Percentiles rank a stretch among this genome's conserved stretches.
Evolutionary conservation across 805 yeast species (phyloP).

Genomic region (Wickerhamiella galacta): DNA sequence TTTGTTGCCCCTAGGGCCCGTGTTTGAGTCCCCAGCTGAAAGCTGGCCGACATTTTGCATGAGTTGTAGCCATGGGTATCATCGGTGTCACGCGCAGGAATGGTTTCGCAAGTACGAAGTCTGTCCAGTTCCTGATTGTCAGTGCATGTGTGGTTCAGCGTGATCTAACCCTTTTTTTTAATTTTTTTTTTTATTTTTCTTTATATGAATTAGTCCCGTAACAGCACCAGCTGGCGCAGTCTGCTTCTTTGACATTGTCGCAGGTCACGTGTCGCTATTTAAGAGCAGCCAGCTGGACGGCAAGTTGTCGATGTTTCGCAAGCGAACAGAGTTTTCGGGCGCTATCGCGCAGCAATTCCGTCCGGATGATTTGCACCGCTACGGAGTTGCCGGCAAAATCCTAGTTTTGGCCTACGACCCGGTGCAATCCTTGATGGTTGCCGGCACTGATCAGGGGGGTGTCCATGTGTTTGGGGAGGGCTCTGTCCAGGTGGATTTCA

Average conservation of each 20-base stretch:
- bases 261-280: no score
- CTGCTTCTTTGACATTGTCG: no score
- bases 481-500: conserved; percentile 54
- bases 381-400: conserved; percentile 51
- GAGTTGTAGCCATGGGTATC: conserved; percentile 85
- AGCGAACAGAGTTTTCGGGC: conserved; percentile 12
- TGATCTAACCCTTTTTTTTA: neutral
- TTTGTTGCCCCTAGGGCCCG: conserved; percentile 53
- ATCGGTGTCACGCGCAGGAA: conserved; percentile 87
- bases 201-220: no score
- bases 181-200: no score
- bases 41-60: conserved; percentile 89
- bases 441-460: conserved; percentile 54
- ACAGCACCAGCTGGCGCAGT: no score
- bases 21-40: conserved; percentile 13
- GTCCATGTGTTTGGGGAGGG: conserved; percentile 73
- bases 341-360: conserved; percentile 15
- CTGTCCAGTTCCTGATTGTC: conserved; percentile 91
- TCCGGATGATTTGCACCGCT: conserved; percentile 23
- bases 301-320: conserved; percentile 3
- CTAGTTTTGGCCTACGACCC: conserved; percentile 68
- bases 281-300: no score
- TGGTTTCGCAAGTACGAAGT: conserved; percentile 81
- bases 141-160: conserved; percentile 43
- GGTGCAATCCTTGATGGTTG: conserved; percentile 69